Percentiles rank a stretch among this genome's conserved stretches.
Conservation (phyloP, 2,329 filamentous ascomycete genomes). For the Lachnellula hyalina region DNA sequence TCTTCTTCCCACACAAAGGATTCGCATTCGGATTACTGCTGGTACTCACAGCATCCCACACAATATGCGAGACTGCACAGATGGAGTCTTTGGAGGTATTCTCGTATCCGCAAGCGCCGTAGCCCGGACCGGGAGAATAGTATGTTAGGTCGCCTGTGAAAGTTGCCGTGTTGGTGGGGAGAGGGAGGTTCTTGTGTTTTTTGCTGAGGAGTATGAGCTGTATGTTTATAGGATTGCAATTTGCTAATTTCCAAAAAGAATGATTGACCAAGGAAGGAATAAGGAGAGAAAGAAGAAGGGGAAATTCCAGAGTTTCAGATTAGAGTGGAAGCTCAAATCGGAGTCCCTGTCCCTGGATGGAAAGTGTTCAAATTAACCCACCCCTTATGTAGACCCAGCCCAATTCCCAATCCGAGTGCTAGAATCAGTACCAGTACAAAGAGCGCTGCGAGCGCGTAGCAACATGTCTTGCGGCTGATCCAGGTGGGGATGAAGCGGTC, state of each 20-base stretch:
- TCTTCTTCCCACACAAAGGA: conserved; percentile 59
- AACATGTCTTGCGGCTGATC: conserved; percentile 9
- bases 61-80: conserved; percentile 59
- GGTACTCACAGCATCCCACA: conserved; percentile 56
- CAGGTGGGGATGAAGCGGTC: not conserved
- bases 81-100: conserved; percentile 52
- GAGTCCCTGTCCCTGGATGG: conserved; percentile 9
- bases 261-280: conserved; percentile 3
- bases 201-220: not conserved
- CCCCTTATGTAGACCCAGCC: conserved; percentile 16
- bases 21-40: conserved; percentile 57
- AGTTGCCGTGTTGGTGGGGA: conserved; percentile 45
- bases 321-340: conserved; percentile 1
- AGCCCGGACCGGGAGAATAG: conserved; percentile 55
- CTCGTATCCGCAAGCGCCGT: conserved; percentile 64
- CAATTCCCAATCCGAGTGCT: conserved; percentile 32
- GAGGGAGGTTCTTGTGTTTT: conserved; percentile 39
- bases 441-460: conserved; percentile 12
- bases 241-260: not conserved
- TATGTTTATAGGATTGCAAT: not conserved
- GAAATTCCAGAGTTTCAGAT: not conserved
- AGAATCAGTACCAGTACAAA: conserved; percentile 31
- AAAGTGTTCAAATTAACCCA: conserved; percentile 18
- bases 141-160: conserved; percentile 64
- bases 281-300: not conserved